Conservation (phyloP, 2,329 filamentous ascomycete species). For the Periconia macrospinosa region DNA sequence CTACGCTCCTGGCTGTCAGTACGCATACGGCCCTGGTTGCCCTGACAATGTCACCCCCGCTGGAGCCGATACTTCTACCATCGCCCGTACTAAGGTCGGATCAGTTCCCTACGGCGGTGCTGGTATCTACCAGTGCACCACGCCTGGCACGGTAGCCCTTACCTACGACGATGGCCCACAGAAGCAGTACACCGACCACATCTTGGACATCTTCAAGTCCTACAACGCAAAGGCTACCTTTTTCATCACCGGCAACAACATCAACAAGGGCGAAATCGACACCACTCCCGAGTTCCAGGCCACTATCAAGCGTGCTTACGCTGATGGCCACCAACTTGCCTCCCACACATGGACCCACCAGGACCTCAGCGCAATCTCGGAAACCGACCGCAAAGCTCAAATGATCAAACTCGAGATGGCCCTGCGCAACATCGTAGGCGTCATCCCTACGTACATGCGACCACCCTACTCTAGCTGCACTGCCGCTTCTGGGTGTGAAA, state of each 20-base stretch:
- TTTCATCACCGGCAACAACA: constrained; percentile 64
- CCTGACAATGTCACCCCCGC: constrained; percentile 60
- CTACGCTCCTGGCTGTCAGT: constrained; percentile 63
- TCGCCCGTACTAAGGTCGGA: constrained; percentile 58
- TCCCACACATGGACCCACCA: constrained; percentile 61
- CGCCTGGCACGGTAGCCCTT: constrained; percentile 62
- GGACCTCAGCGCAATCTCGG: constrained; percentile 49
- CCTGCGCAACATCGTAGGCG: constrained; percentile 58
- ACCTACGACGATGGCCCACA: constrained; percentile 69
- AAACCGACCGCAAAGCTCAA: constrained; percentile 49
- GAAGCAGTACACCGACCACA: constrained; percentile 61
- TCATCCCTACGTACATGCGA: constrained; percentile 59
- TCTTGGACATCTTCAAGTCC: constrained; percentile 62
- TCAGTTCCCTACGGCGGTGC: constrained; percentile 58
- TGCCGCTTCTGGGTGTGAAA: constrained; percentile 43
- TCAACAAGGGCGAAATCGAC: constrained; percentile 60
- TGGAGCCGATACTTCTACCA: constrained; percentile 58
- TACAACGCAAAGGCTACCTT: constrained; percentile 69
- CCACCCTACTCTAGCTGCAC: constrained; percentile 54
- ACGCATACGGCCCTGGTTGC: constrained; percentile 63
- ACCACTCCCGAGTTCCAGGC: constrained; percentile 49
- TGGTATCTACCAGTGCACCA: constrained; percentile 58
- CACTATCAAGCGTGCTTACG: constrained; percentile 59
- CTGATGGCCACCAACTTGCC: constrained; percentile 63
- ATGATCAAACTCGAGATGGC: constrained; percentile 60